phyloP scores from a whole-genome alignment of 345 rosid genomes.

The Linum trigynum region DNA sequence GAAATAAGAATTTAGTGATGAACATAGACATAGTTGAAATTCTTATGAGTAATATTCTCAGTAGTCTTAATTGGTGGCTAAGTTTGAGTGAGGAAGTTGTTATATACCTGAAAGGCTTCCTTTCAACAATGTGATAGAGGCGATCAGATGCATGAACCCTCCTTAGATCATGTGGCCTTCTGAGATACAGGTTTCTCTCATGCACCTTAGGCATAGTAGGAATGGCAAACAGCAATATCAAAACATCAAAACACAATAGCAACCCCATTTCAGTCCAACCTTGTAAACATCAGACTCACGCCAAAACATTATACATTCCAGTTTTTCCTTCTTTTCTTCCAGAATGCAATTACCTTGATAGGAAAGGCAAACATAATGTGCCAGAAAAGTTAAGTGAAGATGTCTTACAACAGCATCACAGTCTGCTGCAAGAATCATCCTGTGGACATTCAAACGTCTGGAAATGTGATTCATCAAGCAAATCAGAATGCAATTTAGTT shows the following conservation, averaged over 20 bases:
- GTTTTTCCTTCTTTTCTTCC: no score
- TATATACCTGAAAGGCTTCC: constrained; percentile 71
- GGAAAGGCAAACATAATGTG: constrained; percentile 15
- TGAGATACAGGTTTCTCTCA: constrained; percentile 88
- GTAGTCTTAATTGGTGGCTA: no score
- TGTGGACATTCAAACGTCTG: constrained; percentile 23
- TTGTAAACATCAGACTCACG: no score
- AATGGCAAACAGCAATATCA: constrained; percentile 61
- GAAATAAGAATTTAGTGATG: no score
- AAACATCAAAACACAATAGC: no score
- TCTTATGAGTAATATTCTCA: no score
- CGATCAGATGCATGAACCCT: constrained; percentile 95
- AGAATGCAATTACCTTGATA: not conserved
- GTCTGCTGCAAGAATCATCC: constrained; percentile 96
- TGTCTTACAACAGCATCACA: constrained; percentile 91
- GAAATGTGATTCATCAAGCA: constrained; percentile 4
- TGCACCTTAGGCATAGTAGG: constrained; percentile 67
- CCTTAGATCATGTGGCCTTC: constrained; percentile 87
- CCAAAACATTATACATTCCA: no score
- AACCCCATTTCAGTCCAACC: not conserved
- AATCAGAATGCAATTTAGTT: not conserved
- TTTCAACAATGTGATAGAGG: constrained; percentile 88
- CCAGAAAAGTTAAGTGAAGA: constrained; percentile 98
- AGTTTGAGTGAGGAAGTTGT: not conserved
- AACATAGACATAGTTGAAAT: no score